Base-by-base conservation (phyloP, 371 early-diverging fungal species). In the Amoeboaphelidium occidentale region DNA sequence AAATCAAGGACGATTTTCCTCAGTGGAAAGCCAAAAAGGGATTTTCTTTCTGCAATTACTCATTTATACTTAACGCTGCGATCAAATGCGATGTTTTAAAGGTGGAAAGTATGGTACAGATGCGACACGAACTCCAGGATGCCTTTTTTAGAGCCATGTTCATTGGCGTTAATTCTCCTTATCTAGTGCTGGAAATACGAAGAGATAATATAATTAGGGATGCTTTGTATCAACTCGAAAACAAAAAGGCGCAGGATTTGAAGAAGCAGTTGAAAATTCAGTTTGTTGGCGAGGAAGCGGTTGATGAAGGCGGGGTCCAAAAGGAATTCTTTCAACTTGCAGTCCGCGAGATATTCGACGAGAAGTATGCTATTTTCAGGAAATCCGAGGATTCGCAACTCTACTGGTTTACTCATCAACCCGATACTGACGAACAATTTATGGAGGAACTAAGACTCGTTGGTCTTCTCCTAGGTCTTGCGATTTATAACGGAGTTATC, bases 61-160 rank as follows among this genome's bases (percentile, higher is more conserved):
- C 92, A 1, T 89, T 84, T 54, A 53, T 92, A 53, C 68, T 92
- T 42, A 80, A 76, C 24, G 74, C 88, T 59, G 70, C 74, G 2
- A 76, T 81, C 12, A 90, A 90, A 51, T 77, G 81, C 63, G 79
- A 79, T 50, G 79, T 92, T 45, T 72, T 92, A 53, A 81, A 79
- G 43, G 69, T 81, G 24, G 92, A 92, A 53, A 78, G 81, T 23
- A 63, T 60, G 48, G 59, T 57, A 24, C 50, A 42, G n/a, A 53
- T 55, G 25, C 49, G 48, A 3, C 41, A 49, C 43, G 42, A 51
- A 45, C 39, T 50, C 4, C 51, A 92, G 53, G 81, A 79, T 58
- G 75, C 90, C 3, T 85, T 86, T 52, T 85, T 86, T 61, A 67
- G 81, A 23, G 81, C 81, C 56, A 61, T 89, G 58, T 84, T 85